These are phyloP conservation scores for Dissoconium aciculare DNA, from an alignment of 2,329 filamentous ascomycete species.

Conservation along the genomic window DNA sequence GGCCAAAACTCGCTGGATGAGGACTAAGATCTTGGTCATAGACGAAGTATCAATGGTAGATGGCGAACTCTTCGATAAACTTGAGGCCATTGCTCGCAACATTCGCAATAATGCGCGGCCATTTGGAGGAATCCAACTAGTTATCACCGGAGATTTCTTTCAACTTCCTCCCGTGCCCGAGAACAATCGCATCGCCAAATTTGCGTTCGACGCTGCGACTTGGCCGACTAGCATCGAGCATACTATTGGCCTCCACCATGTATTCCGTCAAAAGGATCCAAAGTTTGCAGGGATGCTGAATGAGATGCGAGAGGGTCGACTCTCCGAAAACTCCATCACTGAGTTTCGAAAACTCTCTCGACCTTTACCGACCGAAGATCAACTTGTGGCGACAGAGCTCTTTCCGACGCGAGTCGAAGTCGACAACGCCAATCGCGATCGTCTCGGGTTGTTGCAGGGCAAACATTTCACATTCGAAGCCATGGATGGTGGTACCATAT, in stretches of 20 bases:
- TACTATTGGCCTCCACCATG: conserved; percentile 85
- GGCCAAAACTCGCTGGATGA: conserved; percentile 75
- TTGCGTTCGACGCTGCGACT: conserved; percentile 81
- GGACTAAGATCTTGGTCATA: conserved; percentile 73
- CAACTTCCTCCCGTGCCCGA: conserved; percentile 91
- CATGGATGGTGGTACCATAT: conserved; percentile 53
- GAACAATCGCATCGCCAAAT: conserved; percentile 56
- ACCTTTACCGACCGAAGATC: conserved; percentile 56
- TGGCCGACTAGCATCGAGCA: conserved; percentile 91
- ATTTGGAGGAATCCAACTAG: conserved; percentile 89
- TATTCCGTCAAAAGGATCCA: conserved; percentile 90
- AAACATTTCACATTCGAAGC: conserved; percentile 55
- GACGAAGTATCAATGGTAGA: conserved; percentile 99
- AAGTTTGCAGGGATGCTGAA: conserved; percentile 81
- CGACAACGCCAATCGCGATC: conserved; percentile 64
- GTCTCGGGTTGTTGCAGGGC: conserved; percentile 59
- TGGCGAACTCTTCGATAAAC: conserved; percentile 89
- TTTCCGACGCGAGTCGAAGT: conserved; percentile 87
- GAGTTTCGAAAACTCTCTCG: conserved; percentile 62
- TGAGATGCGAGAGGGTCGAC: conserved; percentile 82
- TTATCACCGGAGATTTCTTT: conserved; percentile 96
- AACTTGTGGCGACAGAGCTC: conserved; percentile 71
- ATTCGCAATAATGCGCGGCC: conserved; percentile 82
- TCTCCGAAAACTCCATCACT: conserved; percentile 59
- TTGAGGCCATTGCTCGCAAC: conserved; percentile 70